Evolutionary conservation across 805 yeast species (phyloP).

Genomic region (Cyberlindnera bimundalis): DNA sequence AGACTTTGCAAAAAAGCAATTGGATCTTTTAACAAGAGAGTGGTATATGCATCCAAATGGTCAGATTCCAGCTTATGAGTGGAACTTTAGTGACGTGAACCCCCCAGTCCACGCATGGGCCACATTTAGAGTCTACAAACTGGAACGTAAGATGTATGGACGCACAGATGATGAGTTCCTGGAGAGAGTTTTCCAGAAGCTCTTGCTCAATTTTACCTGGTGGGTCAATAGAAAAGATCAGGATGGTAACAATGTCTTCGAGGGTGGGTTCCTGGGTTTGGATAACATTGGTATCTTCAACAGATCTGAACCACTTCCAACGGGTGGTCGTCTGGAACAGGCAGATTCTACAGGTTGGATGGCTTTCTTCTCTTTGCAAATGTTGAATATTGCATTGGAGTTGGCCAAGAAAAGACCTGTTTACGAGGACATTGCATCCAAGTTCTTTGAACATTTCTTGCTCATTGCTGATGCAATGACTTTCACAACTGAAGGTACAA

Average conservation of each 20-base stretch:
- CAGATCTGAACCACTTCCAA: slow-evolving; percentile 89
- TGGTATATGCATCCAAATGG: slow-evolving; percentile 99
- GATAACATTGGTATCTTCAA: slow-evolving; percentile 93
- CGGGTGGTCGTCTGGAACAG: slow-evolving; percentile 87
- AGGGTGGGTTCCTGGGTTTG: slow-evolving; percentile 90
- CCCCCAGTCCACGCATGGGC: slow-evolving; percentile 99
- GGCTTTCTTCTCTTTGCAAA: slow-evolving; percentile 87
- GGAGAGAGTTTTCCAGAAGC: slow-evolving; percentile 90
- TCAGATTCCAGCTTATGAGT: slow-evolving; percentile 95
- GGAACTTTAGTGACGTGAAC: slow-evolving; percentile 94
- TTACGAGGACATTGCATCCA: slow-evolving; percentile 90
- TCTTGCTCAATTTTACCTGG: slow-evolving; percentile 89
- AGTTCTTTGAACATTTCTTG: slow-evolving; percentile 89
- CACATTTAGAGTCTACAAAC: slow-evolving; percentile 78
- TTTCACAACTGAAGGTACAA: slow-evolving; percentile 36
- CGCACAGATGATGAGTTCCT: slow-evolving; percentile 74
- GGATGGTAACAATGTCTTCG: slow-evolving; percentile 85
- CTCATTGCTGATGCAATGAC: slow-evolving; percentile 94
- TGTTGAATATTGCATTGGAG: slow-evolving; percentile 90
- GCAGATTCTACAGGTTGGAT: slow-evolving; percentile 98
- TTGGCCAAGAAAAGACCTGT: slow-evolving; percentile 81
- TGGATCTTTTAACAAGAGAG: slow-evolving; percentile 82
- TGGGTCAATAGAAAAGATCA: slow-evolving; percentile 93
- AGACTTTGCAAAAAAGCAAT: slow-evolving; percentile 82
- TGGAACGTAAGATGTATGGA: slow-evolving; percentile 84